These are phyloP conservation scores for Ascomycota sp. DNA, from an alignment of 2,329 filamentous ascomycete genomes.

Conservation along the genomic window DNA sequence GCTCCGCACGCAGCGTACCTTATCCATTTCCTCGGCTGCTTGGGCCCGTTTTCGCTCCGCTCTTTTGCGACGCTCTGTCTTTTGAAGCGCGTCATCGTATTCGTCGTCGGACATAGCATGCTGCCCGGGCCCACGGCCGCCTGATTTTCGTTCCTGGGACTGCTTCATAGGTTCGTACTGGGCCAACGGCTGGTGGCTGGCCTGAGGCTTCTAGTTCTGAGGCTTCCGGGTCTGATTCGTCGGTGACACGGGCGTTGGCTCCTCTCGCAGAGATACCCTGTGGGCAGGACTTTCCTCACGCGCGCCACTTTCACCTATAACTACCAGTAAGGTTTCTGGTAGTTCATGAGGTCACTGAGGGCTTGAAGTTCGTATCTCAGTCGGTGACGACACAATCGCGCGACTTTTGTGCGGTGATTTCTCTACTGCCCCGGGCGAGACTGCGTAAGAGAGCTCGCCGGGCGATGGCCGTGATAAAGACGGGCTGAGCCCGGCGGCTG, in stretches of 20 bases:
- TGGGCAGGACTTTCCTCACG: conserved; percentile 9
- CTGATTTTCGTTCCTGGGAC: conserved; percentile 21
- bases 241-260: conserved; percentile 13
- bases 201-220: conserved; percentile 6
- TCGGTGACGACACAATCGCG: conserved; percentile 25
- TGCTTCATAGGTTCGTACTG: conserved; percentile 25
- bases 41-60: conserved; percentile 18
- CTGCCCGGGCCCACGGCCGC: conserved; percentile 7
- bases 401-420: conserved; percentile 30
- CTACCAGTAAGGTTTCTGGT: conserved; percentile 8
- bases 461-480: conserved; percentile 39
- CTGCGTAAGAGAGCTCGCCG: conserved; percentile 20
- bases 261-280: conserved; percentile 6
- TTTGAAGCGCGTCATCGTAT: conserved; percentile 13
- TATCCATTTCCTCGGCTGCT: conserved; percentile 19
- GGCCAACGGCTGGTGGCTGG: conserved; percentile 13
- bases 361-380: conserved; percentile 19
- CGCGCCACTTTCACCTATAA: conserved; percentile 3
- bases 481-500: conserved; percentile 25
- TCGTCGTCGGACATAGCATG: conserved; percentile 12
- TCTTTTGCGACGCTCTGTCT: conserved; percentile 14
- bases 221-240: conserved; percentile 16
- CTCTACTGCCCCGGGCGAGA: conserved; percentile 23
- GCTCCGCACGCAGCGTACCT: conserved; percentile 16
- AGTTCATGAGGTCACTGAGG: conserved; percentile 14